Evolutionary conservation across 164 flowering plant genomes (phyloP).

Genomic region (Aristolochia fimbriata): DNA sequence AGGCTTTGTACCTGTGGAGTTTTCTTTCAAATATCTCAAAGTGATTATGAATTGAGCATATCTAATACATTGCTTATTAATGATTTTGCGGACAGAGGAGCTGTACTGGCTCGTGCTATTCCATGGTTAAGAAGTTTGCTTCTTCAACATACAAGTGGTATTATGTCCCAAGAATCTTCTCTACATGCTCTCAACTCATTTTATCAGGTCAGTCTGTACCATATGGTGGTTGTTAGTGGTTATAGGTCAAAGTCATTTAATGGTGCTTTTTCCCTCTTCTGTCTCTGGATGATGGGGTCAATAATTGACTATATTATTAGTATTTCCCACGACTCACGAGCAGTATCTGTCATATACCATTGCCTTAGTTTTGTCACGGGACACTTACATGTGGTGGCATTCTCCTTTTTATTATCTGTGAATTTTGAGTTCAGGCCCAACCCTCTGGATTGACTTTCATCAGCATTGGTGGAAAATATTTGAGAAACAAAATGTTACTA

Average conservation of each 20-base stretch:
- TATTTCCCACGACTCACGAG: too few species aligned
- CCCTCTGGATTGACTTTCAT: too few species aligned
- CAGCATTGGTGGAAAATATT: too few species aligned
- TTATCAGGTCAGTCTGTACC: constrained; percentile 48
- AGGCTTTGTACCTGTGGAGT: too few species aligned
- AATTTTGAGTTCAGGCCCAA: too few species aligned
- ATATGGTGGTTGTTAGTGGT: background rate
- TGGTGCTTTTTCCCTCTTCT: too few species aligned
- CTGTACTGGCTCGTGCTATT: constrained; percentile 67
- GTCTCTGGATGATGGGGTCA: too few species aligned
- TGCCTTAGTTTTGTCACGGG: background rate
- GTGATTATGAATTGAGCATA: too few species aligned
- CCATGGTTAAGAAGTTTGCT: constrained; percentile 85
- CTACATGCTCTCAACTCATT: constrained; percentile 54
- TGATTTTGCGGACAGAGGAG: constrained; percentile 44
- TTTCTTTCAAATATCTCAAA: too few species aligned
- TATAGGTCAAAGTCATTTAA: background rate
- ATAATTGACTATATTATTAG: background rate
- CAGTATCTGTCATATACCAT: background rate
- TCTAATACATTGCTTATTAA: background rate
- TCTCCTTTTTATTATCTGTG: too few species aligned
- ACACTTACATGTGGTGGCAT: too few species aligned
- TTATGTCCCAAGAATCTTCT: constrained; percentile 85
- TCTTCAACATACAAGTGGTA: constrained; percentile 74
- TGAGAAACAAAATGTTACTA: too few species aligned